Evolutionary conservation across 768 basidiomycete genomes (phyloP), one percentile per base, ranked within the genome.

Genomic region (Leccinellum albellum): DNA sequence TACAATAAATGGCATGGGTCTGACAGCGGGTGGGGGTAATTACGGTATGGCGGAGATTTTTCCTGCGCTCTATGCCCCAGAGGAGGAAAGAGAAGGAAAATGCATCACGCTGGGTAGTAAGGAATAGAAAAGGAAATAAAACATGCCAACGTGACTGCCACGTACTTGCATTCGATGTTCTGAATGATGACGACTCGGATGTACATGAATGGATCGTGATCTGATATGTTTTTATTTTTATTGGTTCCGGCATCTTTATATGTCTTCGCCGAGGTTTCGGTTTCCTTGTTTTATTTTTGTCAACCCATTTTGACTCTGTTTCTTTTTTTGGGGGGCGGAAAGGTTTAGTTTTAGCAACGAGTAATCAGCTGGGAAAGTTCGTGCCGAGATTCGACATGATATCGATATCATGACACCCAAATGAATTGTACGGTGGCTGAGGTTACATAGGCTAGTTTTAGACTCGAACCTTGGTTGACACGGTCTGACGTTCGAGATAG

Each of bases 11-110:
- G 40, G 10, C 20, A 20, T 40, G 37, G 0, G 10, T 40, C 2
- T 67, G 64, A 61, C 64, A 64, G 64, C 56, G 54, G 12, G 49
- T 24, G 20, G 33, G 6, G 17, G 31, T 14, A 12, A 42, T 66
- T 68, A 67, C 66, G 66, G 26, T 47, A 69, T 51, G n/a, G 40
- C 54, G 12, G 55, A 60, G 55, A 26, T 10, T 35, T 65, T 66
- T 21, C 65, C 57, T 66, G 59, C 68, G 67, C 67, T 56, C 65
- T 69, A 69, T 54, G 24, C 26, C 70, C 67, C 12, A 13, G 40
- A 40, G 37, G 37, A 40, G 40, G 40, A 20, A 20, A 42, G 40
- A 42, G 40, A 10, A 42, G 10, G 40, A 42, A n/a, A 10, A 20
- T 10, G 10, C 8, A 4, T 10, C 40, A 20, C 10, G 37, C 37